These are phyloP conservation scores for Neopestalotiopsis sp. DNA, from an alignment of 2,329 filamentous ascomycete species.

Conservation along the genomic window DNA sequence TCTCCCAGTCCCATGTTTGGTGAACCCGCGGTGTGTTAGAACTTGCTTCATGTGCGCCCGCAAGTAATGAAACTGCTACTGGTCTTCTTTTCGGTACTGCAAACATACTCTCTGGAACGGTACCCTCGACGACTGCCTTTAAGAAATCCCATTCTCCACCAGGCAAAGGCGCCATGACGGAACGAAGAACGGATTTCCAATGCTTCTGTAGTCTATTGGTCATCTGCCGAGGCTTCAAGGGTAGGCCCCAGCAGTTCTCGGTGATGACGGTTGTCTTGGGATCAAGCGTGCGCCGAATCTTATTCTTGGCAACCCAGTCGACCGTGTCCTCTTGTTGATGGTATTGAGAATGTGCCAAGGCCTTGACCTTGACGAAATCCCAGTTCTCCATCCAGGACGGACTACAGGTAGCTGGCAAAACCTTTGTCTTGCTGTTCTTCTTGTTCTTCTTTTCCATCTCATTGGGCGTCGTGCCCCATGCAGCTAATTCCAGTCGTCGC, in stretches of 20 bases:
- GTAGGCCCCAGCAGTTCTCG: constrained; percentile 55
- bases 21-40: neutral
- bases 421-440: neutral
- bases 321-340: constrained; percentile 31
- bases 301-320: constrained; percentile 26
- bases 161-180: constrained; percentile 59
- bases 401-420: neutral
- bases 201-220: constrained; percentile 50
- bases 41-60: neutral
- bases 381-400: constrained; percentile 54
- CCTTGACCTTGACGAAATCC: constrained; percentile 50
- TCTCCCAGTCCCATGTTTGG: constrained; percentile 47
- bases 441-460: neutral
- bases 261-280: constrained; percentile 43
- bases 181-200: constrained; percentile 51
- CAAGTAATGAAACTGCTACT: constrained; percentile 28
- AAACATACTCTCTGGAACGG: constrained; percentile 41
- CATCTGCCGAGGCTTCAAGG: constrained; percentile 42
- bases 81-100: constrained; percentile 42
- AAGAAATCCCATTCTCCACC: constrained; percentile 61
- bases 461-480: constrained; percentile 6
- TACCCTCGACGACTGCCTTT: constrained; percentile 49
- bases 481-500: neutral
- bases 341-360: constrained; percentile 48
- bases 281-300: constrained; percentile 36